Conservation (phyloP, 352 stramenopile genomes). For the Pythium rishiriense region DNA sequence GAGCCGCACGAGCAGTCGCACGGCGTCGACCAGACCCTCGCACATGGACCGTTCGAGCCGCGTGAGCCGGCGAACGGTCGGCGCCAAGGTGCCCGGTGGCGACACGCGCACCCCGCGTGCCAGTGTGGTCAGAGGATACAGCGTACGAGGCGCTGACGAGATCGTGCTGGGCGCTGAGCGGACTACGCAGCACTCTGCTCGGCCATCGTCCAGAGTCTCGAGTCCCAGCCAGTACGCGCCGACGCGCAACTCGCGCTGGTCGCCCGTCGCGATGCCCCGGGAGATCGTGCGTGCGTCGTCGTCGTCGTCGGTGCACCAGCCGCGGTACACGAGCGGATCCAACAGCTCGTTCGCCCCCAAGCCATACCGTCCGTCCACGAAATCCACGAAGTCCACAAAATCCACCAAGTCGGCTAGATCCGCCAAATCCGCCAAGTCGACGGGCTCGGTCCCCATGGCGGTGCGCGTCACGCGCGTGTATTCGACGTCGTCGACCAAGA, state of each 20-base stretch:
- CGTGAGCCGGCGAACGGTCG: neutral
- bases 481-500: conserved; percentile 12
- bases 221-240: neutral
- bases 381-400: neutral
- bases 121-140: neutral
- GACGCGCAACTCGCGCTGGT: neutral
- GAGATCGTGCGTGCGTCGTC: neutral
- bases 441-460: neutral
- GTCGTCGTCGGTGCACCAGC: neutral
- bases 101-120: neutral
- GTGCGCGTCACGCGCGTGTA: neutral
- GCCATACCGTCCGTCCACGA: neutral
- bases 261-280: neutral
- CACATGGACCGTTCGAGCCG: neutral
- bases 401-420: neutral
- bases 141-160: neutral
- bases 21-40: neutral
- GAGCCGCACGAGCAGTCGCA: neutral
- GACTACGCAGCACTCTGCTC: neutral
- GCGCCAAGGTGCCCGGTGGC: neutral
- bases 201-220: neutral
- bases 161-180: neutral
- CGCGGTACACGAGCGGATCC: neutral
- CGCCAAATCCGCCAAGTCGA: neutral
- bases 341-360: neutral